Base-by-base conservation (phyloP, 441 rosid genomes). In the Erysimum cheiri region DNA sequence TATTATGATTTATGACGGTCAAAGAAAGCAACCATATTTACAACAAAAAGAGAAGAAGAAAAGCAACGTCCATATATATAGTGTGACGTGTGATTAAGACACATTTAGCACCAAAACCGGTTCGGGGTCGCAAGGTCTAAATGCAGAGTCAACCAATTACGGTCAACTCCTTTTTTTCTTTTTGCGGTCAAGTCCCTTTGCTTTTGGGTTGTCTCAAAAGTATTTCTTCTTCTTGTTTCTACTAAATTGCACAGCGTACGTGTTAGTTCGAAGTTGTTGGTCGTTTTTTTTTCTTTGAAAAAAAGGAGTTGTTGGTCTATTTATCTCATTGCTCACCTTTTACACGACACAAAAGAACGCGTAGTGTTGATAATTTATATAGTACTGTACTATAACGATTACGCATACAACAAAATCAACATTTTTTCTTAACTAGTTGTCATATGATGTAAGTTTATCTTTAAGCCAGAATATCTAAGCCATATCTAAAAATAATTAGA, bases 1-100 rank as follows among this genome's bases (percentile, higher is more conserved):
- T 19, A 39, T 3, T n/a, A 40, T 46, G 6, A 53, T 64, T 47
- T 35, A 36, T 57, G 59, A 41, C 19, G 65, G 78, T 74, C 78
- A 74, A 74, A 74, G 65, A 74, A 74, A 74, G 74, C 74, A 66
- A 73, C 60, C 60, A 57, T 48, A 28, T 28, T 28, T 28, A 3
- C 31, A 29, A 29, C 1, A 29, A 29, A 29, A 29, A 29, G 4
- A 29, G 24, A 22, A 22, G 24, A 74, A 74, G n/a, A n/a, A n/a
- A n/a, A n/a, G n/a, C n/a, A n/a, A n/a, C n/a, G n/a, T n/a, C n/a
- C n/a, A n/a, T n/a, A n/a, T n/a, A n/a, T n/a, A n/a, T n/a, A n/a
- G n/a, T n/a, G n/a, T n/a, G n/a, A n/a, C n/a, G n/a, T n/a, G 37
- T 62, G 64, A 44, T 9, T 26, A 13, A 68, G 46, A 54, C 60